A percentile compares a stretch with the other conserved stretches of the same genome.
phyloP scores from a whole-genome alignment of 768 basidiomycete genomes.

The Leccinum subgranulosum region DNA sequence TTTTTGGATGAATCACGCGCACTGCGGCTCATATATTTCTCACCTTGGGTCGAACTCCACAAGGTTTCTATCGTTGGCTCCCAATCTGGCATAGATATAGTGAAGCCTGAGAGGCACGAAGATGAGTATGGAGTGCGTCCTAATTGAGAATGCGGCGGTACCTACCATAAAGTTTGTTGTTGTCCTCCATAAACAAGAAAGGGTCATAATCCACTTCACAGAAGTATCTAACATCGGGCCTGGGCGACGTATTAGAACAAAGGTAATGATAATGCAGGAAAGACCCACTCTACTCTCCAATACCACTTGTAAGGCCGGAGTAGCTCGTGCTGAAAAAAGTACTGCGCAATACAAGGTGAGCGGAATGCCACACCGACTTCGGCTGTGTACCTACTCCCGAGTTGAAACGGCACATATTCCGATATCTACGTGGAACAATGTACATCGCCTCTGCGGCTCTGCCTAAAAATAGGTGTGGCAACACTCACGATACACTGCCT shows the following conservation, averaged over 20 bases:
- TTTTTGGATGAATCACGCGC: conserved; percentile 13
- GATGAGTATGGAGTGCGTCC: background rate
- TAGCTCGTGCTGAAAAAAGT: conserved; percentile 55
- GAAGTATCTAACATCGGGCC: conserved; percentile 51
- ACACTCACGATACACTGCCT: conserved; percentile 45
- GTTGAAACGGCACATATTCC: conserved; percentile 77
- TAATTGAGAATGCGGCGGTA: background rate
- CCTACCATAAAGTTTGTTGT: conserved; percentile 49
- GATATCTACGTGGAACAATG: conserved; percentile 38
- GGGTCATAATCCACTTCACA: conserved; percentile 52
- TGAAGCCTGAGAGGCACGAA: conserved; percentile 43
- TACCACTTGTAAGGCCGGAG: conserved; percentile 55
- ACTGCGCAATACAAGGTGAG: conserved; percentile 30
- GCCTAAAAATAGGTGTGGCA: background rate
- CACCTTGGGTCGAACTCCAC: conserved; percentile 58
- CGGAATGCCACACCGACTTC: background rate
- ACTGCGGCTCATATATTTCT: conserved; percentile 22
- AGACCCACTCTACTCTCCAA: conserved; percentile 56
- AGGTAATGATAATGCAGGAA: background rate
- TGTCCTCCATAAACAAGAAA: conserved; percentile 53
- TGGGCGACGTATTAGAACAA: conserved; percentile 9
- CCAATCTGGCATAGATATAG: conserved; percentile 63
- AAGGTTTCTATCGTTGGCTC: conserved; percentile 60
- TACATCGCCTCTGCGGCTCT: background rate
- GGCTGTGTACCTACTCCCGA: conserved; percentile 47